Base-by-base conservation (phyloP, 768 basidiomycete genomes). In the Kwoniella mangroviensis region DNA sequence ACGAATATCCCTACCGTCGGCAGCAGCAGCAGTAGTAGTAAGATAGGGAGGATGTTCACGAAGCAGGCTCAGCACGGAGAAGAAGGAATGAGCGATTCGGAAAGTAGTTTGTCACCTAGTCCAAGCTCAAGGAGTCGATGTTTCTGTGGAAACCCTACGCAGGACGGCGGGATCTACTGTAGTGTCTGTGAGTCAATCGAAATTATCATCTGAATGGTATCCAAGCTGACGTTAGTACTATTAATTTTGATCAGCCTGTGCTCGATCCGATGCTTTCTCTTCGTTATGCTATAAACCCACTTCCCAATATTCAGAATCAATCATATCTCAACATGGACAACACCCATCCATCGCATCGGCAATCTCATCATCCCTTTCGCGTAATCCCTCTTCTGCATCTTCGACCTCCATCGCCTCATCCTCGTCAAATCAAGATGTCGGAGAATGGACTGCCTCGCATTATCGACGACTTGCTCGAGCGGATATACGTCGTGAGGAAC, bases 271-370 rank as follows among this genome's bases (percentile, higher is more conserved):
- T 58, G 77, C 81, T 12, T 77, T 82, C 68, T 77, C 80, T 1
- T 81, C 81, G 13, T 61, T 82, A 56, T 82, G 81, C 68, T 82
- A 78, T 66, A 79, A 78, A 63, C 70, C 79, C 41, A 64, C 61
- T 34, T 58, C 71, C 19, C 65, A 63, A 41, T 6, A 41, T 4
- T 22, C 52, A 42, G 24, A 45, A 45, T 24, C 56, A 6, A 9
- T 53, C 28, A 53, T 19, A 34, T 22, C 19, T 55, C 60, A 67
- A 26, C 68, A 63, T 26, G 34, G 24, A n/a, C 67, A 72, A 54
- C 52, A 59, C 42, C 52, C 56, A 15, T 63, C 71, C 21, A 28
- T 72, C 53, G 43, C 63, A 26, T 67, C 58, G 21, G 21, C 70
- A 19, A 62, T 68, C 54, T 71, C 73, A 2, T 40, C 74, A 0